Evolutionary conservation across 2,329 filamentous ascomycete genomes (phyloP).

Genomic region (Apiospora arundinis): DNA sequence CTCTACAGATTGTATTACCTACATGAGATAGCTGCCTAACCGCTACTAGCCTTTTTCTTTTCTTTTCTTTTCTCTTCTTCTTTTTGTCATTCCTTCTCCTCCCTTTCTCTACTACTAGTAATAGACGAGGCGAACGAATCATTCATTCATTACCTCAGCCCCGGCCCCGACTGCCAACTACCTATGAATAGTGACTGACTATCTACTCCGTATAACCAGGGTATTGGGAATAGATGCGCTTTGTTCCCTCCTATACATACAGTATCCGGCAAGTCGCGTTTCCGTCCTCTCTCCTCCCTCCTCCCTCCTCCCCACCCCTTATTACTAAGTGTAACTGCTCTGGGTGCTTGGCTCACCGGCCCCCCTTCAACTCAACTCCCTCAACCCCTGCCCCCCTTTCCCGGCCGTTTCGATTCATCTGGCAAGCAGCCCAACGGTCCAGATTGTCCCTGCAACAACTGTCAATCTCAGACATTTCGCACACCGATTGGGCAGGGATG

Average conservation of each 20-base stretch:
- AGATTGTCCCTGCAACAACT: background rate
- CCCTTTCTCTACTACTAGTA: no score
- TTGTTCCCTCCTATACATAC: background rate
- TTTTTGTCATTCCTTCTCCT: no score
- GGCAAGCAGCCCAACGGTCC: conserved; percentile 15
- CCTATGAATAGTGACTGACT: no score
- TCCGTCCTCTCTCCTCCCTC: background rate
- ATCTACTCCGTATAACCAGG: no score
- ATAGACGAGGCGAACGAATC: no score
- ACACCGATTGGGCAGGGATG: background rate
- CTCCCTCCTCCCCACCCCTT: background rate
- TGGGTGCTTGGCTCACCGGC: background rate
- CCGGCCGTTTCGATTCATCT: conserved; percentile 14
- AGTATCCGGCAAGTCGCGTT: background rate
- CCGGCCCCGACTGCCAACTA: no score
- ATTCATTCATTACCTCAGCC: no score
- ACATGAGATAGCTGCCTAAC: background rate
- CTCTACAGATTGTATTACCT: background rate
- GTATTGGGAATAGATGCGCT: no score
- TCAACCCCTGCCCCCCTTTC: conserved; percentile 7
- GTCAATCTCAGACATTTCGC: background rate
- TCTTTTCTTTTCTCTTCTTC: no score
- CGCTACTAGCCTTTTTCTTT: background rate
- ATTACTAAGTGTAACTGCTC: background rate
- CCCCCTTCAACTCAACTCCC: no score